Evolutionary conservation across 1,139 yeast species (phyloP), one percentile per base, ranked within the genome.

Genomic region (Protomyces arabidopsidicola): DNA sequence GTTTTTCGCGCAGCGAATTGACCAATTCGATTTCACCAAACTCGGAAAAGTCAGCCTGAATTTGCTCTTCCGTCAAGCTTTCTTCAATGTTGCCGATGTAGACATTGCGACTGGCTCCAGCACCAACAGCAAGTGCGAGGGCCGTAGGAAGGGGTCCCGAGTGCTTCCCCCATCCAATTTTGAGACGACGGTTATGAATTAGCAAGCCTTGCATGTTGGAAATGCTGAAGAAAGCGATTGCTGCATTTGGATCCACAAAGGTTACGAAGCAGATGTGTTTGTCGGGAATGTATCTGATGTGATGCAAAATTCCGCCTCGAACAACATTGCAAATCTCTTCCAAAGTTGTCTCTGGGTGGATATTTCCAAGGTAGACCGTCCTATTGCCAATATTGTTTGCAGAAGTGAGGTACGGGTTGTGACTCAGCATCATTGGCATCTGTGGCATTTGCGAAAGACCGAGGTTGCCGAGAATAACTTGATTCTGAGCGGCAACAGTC

Each of bases 121-220:
- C 86, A n/a, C 93, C 83, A n/a, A 90, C 95, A 1, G 96, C 96
- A 67, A 85, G 76, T 6, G 90, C 84, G 66, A 91, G 80, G 2
- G 88, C 87, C 69, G 87, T 86, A n/a, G 90, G 84, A 65, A 91
- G 79, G 0, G 96, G 93, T 9, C 97, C 97, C 1, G 96, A 85
- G 74, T 90, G 96, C 73, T 88, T 89, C 58, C 98, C 98, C 98
- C 98, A 93, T 20, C 97, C 97, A 66, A 93, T 88, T 73, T 88
- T 88, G 65, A 91, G 84, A 70, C 88, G 81, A 70, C 91, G 82
- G 71, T 86, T 85, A 73, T 88, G 96, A 65, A 93, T 85, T 2
- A 88, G 81, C 64, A 93, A 77, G 1, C 95, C 95, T 69, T 89
- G 93, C 67, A 87, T 77, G 72, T 87, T 90, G 69, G 93, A 85